Evolutionary conservation across 306 rosid species (phyloP), one percentile per base, ranked within the genome.

Genomic region (Casuarina cunninghamiana): DNA sequence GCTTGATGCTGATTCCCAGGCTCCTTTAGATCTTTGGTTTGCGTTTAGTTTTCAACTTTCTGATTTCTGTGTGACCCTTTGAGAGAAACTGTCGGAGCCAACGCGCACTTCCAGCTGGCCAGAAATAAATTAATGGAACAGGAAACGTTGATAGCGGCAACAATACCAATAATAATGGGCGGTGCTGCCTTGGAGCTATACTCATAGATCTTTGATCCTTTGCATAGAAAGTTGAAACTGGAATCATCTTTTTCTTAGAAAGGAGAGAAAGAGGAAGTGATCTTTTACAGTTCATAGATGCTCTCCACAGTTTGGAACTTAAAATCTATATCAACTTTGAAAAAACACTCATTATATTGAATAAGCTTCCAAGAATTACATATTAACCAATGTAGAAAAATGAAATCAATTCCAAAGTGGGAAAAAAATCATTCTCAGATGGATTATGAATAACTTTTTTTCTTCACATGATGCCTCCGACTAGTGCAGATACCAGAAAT

Each of bases 391-490:
- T 35, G 63, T 19, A 9, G n/a, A 6, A 65, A 65, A 19, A 54
- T 26, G 53, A 44, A 70, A 49, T 75, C 43, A 43, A 61, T 38
- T 45, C 21, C 77, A 75, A 69, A 19, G 42, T 11, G 49, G 60
- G 26, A 16, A 43, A 13, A 53, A 65, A 39, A 37, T 68, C 50
- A 42, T 44, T 39, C 15, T 10, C 67, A 32, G 4, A 2, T 7
- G 51, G 37, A 39, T 42, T 42, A 2, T 21, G 16, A 42, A 69
- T 66, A 54, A 62, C 46, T 1, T 4, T 46, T 44, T n/a, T 21
- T 41, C 55, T 60, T 88, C 75, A 86, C 75, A 84, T 71, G 72
- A 77, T 61, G 53, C 73, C 54, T 72, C 75, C 57, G 63, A 74
- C 72, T 5, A 85, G 3, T 19, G 67, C 75, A 72, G 9, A 82